Evolutionary conservation across 192 early-diverging fungal genomes (phyloP).

Genomic region (Phycomyces blakesleeanus): DNA sequence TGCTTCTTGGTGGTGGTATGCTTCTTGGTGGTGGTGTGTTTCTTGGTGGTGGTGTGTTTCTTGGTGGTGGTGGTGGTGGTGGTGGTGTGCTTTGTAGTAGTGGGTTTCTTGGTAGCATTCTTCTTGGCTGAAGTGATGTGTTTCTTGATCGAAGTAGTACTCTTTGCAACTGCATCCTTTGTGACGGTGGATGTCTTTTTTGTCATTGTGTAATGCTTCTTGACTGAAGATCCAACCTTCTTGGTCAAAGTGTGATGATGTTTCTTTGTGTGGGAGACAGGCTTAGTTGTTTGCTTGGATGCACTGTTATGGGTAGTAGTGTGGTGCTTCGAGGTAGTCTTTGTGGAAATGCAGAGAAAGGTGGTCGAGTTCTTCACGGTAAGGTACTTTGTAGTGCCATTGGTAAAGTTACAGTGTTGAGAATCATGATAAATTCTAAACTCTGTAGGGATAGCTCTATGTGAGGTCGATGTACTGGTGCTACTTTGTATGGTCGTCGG

Average conservation of each 20-base stretch:
- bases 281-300: too few relatives aligned
- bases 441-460: not conserved
- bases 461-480: not conserved
- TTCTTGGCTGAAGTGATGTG: conserved; percentile 8
- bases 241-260: too few relatives aligned
- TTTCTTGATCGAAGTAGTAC: conserved; percentile 5
- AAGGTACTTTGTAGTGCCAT: not conserved
- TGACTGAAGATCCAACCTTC: too few relatives aligned
- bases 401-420: not conserved
- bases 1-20: not conserved
- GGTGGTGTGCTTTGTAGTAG: not conserved
- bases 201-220: too few relatives aligned
- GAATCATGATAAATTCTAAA: not conserved
- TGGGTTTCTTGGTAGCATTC: not conserved
- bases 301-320: not conserved
- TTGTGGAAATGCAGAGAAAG: not conserved
- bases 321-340: not conserved
- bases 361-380: not conserved
- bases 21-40: not conserved
- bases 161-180: not conserved
- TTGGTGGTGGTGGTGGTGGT: not conserved
- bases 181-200: too few relatives aligned
- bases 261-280: too few relatives aligned
- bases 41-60: conserved; percentile 10
- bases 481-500: too few relatives aligned